phyloP scores from a whole-genome alignment of 1,284 basidiomycete genomes.

The Sparassis latifolia region DNA sequence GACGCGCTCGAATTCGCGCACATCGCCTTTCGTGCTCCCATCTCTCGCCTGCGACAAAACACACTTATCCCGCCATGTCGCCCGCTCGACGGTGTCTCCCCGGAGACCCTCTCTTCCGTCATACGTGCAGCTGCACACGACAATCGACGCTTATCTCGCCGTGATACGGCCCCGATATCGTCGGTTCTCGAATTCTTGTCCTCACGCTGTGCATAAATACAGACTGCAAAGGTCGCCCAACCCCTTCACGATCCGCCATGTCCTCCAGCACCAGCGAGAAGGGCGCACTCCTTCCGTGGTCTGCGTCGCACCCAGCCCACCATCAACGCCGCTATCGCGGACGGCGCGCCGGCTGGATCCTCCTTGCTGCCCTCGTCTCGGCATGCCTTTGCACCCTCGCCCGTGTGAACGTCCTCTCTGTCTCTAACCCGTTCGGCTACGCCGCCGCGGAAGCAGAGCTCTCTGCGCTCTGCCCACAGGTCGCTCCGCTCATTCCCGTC shows the following conservation, averaged over 20 bases:
- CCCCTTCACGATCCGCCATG: constrained; percentile 11
- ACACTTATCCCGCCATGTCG: too few species aligned
- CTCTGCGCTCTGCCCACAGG: constrained; percentile 38
- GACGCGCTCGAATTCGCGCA: too few species aligned
- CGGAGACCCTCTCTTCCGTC: too few species aligned
- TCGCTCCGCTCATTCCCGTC: constrained; percentile 34
- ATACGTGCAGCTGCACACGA: too few species aligned
- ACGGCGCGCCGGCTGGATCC: background rate
- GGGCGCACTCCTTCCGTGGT: constrained; percentile 6
- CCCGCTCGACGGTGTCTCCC: too few species aligned
- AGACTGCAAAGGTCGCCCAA: background rate
- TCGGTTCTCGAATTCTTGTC: too few species aligned
- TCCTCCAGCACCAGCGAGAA: constrained; percentile 9
- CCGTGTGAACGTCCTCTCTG: background rate
- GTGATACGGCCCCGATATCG: too few species aligned
- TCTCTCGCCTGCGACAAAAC: too few species aligned
- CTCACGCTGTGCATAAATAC: too few species aligned
- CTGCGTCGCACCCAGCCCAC: background rate
- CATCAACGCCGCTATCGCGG: background rate
- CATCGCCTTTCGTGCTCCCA: too few species aligned
- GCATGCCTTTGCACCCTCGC: background rate
- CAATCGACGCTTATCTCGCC: too few species aligned
- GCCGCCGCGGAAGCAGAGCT: background rate
- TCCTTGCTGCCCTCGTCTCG: background rate
- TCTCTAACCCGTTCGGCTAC: background rate